A percentile compares a stretch with the other conserved stretches of the same genome.
Conservation (phyloP, 73 alveolate genomes). For the Tetrahymena elliotti region DNA sequence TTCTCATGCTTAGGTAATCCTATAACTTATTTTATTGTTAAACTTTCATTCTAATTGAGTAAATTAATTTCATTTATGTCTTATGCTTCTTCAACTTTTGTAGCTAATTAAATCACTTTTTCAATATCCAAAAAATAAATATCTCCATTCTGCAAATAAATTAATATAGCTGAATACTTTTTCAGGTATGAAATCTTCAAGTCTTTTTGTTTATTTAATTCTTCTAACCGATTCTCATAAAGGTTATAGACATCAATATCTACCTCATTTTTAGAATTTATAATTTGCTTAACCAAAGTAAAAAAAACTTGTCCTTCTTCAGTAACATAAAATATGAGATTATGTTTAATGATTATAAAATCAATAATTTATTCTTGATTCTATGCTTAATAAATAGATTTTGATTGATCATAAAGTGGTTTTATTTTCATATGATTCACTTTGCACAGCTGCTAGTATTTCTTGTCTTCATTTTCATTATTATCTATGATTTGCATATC, state of each 20-base stretch:
- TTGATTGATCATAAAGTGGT: background rate
- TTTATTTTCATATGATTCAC: background rate
- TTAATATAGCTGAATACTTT: background rate
- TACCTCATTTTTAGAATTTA: background rate
- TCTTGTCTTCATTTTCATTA: background rate
- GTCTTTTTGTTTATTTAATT: background rate
- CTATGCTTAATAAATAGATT: background rate
- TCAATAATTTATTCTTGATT: background rate
- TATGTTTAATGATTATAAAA: background rate
- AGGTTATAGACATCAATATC: background rate
- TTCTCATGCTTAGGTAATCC: background rate
- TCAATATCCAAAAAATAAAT: background rate
- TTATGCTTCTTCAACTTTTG: background rate
- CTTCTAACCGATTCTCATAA: background rate
- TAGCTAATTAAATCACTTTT: background rate
- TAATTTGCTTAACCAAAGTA: background rate
- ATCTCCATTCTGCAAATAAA: background rate
- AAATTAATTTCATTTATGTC: background rate
- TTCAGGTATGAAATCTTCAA: background rate
- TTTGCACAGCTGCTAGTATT: background rate
- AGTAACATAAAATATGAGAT: background rate
- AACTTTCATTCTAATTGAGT: background rate
- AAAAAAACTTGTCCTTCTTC: background rate
- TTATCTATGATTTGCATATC: background rate
- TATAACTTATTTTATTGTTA: background rate